A percentile compares a stretch with the other conserved stretches of the same genome.
These are phyloP conservation scores for Psilocybe subaeruginosa DNA, from an alignment of 768 basidiomycete species.

Conservation along the genomic window DNA sequence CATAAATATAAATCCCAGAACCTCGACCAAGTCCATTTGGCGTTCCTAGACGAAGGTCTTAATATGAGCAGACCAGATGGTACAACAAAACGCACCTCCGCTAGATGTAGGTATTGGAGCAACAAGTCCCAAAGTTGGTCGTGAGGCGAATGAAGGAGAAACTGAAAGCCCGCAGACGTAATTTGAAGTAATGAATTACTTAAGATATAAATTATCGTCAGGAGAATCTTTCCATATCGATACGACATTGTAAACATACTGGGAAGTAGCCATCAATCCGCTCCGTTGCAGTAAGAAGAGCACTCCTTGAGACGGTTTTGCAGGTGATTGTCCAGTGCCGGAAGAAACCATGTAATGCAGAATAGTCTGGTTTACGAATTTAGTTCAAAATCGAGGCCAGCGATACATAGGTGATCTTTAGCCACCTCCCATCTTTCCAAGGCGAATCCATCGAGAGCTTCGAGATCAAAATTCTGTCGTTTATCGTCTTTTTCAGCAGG, in stretches of 20 bases:
- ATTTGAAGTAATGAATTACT: conserved; percentile 73
- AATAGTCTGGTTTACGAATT: conserved; percentile 67
- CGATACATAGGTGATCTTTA: conserved; percentile 2
- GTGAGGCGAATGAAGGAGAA: conserved; percentile 91
- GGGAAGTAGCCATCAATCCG: conserved; percentile 78
- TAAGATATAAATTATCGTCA: conserved; percentile 14
- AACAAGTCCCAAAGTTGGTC: conserved; percentile 95
- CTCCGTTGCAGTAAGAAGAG: conserved; percentile 82
- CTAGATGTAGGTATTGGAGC: conserved; percentile 85
- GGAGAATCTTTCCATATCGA: background rate
- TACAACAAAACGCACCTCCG: conserved; percentile 58
- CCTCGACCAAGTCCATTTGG: conserved; percentile 91
- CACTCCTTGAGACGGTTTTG: conserved; percentile 82
- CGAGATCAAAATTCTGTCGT: conserved; percentile 51
- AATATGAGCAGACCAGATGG: conserved; percentile 16
- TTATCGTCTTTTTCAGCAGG: conserved; percentile 71
- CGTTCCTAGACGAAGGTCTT: conserved; percentile 57
- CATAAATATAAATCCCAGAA: conserved; percentile 95
- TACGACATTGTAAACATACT: conserved; percentile 44
- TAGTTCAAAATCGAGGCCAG: background rate
- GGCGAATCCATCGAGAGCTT: conserved; percentile 78
- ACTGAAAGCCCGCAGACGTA: conserved; percentile 95
- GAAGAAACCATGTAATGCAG: conserved; percentile 98
- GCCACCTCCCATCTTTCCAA: conserved; percentile 90
- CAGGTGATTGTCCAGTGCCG: conserved; percentile 72